Conservation (phyloP, 805 yeast genomes). For the Nakazawaea ernobii region DNA sequence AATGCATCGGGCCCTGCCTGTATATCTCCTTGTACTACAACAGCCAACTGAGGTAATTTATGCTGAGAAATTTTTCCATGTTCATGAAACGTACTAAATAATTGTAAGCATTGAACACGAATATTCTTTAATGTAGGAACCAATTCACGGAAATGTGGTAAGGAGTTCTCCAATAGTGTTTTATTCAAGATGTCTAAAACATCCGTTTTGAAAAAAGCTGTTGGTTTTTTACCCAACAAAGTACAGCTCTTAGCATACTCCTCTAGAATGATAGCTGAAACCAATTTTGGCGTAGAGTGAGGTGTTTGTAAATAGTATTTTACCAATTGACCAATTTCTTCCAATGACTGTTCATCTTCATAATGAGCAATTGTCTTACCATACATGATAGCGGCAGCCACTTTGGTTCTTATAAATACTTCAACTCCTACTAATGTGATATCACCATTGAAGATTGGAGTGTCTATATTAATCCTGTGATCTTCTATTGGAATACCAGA, state of each 20-base stretch:
- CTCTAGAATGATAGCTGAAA: conserved; percentile 62
- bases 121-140: conserved; percentile 82
- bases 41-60: conserved; percentile 77
- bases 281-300: conserved; percentile 77
- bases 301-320: conserved; percentile 45
- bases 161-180: conserved; percentile 29
- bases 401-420: conserved; percentile 66
- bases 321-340: conserved; percentile 32
- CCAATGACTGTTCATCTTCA: conserved; percentile 29
- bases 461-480: conserved; percentile 78
- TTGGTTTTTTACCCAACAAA: neutral
- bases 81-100: conserved; percentile 72
- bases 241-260: conserved; percentile 38
- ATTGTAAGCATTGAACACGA: conserved; percentile 80
- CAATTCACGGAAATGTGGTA: conserved; percentile 71
- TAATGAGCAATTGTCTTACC: conserved; percentile 60
- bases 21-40: conserved; percentile 87
- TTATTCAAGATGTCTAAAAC: conserved; percentile 27
- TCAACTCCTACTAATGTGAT: conserved; percentile 77
- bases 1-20: conserved; percentile 96
- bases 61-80: conserved; percentile 66
- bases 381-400: conserved; percentile 68
- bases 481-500: conserved; percentile 49
- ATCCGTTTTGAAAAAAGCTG: conserved; percentile 16
- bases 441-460: conserved; percentile 90